Evolutionary conservation across 2,329 filamentous ascomycete species (phyloP), one percentile per base, ranked within the genome.

Genomic region (Aschersonia sp.): DNA sequence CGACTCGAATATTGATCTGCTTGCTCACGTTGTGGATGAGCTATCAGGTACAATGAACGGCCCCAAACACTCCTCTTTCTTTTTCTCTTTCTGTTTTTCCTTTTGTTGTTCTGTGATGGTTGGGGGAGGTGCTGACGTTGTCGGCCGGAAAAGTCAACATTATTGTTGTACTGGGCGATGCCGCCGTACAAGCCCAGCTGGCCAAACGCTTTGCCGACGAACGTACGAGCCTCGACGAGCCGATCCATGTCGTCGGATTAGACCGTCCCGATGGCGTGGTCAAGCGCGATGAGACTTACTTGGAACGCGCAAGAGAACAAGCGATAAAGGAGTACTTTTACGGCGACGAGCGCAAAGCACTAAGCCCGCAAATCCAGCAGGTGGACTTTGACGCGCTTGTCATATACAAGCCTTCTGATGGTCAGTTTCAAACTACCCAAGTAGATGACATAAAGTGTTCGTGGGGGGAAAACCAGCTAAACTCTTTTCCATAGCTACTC

Each of bases 261-360:
- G 80, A 88, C 51, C 88, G 87, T 60, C 94, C 88, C 0, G 85
- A 87, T 37, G 92, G 92, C 30, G 88, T 86, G 39, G 85, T 86
- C 1, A 79, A 86, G 57, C 76, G 87, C 44, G 83, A 88, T 52
- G 77, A 82, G 39, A 61, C 67, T 0, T 94, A 87, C 62, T 79
- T 89, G 72, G 84, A 86, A 56, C 73, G 79, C 12, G 67, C 78
- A 5, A 77, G 84, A 43, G 85, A 94, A 57, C 77, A 83, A 0
- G 77, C 84, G 45, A 88, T 95, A 46, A 83, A 84, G 54, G 83
- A 89, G 56, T 98, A 98, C 65, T 98, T 98, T 68, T 98, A 95
- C 60, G 92, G 92, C 8, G 83, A 85, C 52, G 66, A 75, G 1
- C 81, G 79, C 51, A 77, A 84, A 49, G 84, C 86, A 0, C 70